Percentiles rank a stretch among this genome's conserved stretches.
phyloP scores from a whole-genome alignment of 441 rosid genomes.

The Flueggea neowawraea region DNA sequence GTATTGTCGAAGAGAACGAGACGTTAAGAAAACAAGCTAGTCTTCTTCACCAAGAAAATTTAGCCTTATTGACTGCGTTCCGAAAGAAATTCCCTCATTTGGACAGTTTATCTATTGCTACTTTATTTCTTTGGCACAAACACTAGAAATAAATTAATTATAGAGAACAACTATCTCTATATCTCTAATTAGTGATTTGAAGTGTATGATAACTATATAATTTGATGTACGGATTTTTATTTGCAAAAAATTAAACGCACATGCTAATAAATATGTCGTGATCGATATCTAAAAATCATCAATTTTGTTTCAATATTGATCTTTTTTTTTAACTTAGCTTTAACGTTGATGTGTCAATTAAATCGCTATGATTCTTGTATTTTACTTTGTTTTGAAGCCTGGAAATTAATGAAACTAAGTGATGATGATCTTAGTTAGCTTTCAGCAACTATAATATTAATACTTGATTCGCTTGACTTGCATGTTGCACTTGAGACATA shows the following conservation, averaged over 20 bases:
- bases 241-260: too few relatives aligned
- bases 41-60: slow-evolving; percentile 74
- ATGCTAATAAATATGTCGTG: too few relatives aligned
- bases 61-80: slow-evolving; percentile 48
- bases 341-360: too few relatives aligned
- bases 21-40: slow-evolving; percentile 64
- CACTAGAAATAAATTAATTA: slow-evolving; percentile 3
- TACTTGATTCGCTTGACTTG: too few relatives aligned
- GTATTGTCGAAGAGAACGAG: slow-evolving; percentile 70
- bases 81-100: slow-evolving; percentile 38
- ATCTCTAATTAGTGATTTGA: background rate
- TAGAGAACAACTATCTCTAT: background rate
- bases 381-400: slow-evolving; percentile 14
- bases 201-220: too few relatives aligned
- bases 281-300: too few relatives aligned
- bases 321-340: too few relatives aligned
- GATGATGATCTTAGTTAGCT: too few relatives aligned
- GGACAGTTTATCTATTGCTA: slow-evolving; percentile 22
- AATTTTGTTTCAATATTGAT: background rate
- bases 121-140: slow-evolving; percentile 23
- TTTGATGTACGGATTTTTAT: too few relatives aligned
- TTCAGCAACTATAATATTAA: too few relatives aligned
- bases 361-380: slow-evolving; percentile 7
- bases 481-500: too few relatives aligned
- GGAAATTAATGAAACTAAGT: background rate